Conservation (phyloP, 176 grass and related monocot genomes). For the Ensete glaucum region DNA sequence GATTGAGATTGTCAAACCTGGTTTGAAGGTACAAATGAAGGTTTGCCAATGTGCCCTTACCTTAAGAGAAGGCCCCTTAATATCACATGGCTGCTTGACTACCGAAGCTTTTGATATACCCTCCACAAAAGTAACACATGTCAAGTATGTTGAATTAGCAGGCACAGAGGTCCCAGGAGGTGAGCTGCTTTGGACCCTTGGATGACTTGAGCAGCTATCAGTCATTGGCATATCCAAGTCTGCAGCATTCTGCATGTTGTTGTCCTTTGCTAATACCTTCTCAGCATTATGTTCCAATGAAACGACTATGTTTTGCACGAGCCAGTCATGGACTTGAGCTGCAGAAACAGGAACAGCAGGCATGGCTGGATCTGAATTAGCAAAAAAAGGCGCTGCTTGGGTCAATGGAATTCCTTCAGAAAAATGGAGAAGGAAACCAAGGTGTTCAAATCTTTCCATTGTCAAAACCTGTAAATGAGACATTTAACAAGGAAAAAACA, state of each 20-base stretch:
- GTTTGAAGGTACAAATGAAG: neutral
- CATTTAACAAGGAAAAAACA: neutral
- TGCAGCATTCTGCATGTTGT: slow-evolving; percentile 30
- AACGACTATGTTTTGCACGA: slow-evolving; percentile 64
- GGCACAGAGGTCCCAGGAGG: slow-evolving; percentile 11
- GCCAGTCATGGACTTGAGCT: slow-evolving; percentile 78
- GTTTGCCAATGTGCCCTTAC: slow-evolving; percentile 15
- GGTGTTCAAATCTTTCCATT: slow-evolving; percentile 81
- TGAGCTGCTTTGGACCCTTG: slow-evolving; percentile 35
- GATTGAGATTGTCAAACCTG: too few species aligned
- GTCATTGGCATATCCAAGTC: slow-evolving; percentile 90
- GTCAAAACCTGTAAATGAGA: slow-evolving; percentile 56
- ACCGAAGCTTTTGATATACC: slow-evolving; percentile 97
- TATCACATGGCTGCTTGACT: slow-evolving; percentile 67
- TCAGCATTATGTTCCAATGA: slow-evolving; percentile 63
- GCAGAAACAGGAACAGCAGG: slow-evolving; percentile 71
- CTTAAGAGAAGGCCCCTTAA: slow-evolving; percentile 90
- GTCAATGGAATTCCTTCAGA: slow-evolving; percentile 69
- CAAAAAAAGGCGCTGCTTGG: slow-evolving; percentile 79
- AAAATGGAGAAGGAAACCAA: slow-evolving; percentile 81
- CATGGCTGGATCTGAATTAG: slow-evolving; percentile 98
- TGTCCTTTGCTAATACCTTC: slow-evolving; percentile 60
- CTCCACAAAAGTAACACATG: slow-evolving; percentile 84
- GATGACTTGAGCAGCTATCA: slow-evolving; percentile 54
- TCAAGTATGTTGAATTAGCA: slow-evolving; percentile 50